Evolutionary conservation across 78 protist genomes (phyloP).

Genomic region (Planoprotostelium fungivorum): DNA sequence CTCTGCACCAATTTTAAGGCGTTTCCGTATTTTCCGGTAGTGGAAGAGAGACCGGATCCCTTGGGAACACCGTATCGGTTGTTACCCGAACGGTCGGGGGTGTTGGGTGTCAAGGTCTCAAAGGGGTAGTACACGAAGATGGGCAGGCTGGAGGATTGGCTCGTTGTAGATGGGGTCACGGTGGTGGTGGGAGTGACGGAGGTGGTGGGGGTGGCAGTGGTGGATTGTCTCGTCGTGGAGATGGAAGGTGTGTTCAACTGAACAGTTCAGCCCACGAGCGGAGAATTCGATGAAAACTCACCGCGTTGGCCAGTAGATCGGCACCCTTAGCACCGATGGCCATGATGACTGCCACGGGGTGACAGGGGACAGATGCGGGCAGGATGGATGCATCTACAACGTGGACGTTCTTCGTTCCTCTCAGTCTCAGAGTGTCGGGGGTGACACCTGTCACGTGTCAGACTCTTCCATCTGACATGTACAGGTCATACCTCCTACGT

Average conservation of each 20-base stretch:
- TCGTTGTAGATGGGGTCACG: no score
- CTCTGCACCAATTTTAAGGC: background rate
- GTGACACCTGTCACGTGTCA: background rate
- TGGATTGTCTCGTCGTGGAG: no score
- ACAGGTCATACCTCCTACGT: no score
- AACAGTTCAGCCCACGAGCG: no score
- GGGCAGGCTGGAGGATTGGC: no score
- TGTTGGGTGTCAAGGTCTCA: background rate
- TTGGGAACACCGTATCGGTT: background rate
- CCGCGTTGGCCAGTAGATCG: background rate
- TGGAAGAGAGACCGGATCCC: background rate
- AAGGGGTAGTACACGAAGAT: background rate
- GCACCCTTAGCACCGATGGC: background rate
- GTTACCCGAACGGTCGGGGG: background rate
- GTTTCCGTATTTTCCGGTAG: background rate
- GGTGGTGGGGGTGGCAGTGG: no score
- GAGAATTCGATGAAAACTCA: no score
- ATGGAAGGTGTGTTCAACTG: no score
- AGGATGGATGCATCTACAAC: background rate
- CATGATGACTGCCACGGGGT: background rate
- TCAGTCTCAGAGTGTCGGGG: background rate
- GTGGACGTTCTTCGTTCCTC: background rate
- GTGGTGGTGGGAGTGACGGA: no score
- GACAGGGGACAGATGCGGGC: background rate
- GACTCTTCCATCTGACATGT: background rate